Conservation (phyloP, 2,329 filamentous ascomycete species). For the Monosporascus sp. region DNA sequence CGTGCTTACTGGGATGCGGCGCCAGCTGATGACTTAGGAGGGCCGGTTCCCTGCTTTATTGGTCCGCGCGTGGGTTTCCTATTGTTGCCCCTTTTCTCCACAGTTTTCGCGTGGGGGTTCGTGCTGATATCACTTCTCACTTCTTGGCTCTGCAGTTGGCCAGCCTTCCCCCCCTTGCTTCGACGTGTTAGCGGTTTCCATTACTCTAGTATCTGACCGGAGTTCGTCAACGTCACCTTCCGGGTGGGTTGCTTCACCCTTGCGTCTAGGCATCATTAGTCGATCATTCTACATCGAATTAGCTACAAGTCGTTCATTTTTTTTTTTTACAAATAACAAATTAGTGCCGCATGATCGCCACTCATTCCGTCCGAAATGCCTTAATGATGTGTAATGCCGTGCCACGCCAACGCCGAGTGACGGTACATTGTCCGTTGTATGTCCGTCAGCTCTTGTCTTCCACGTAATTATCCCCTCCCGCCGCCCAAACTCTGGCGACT, state of each 20-base stretch:
- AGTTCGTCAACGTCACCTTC: slow-evolving; percentile 1
- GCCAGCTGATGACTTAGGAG: not conserved
- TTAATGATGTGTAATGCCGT: not conserved
- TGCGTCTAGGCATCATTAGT: slow-evolving; percentile 15
- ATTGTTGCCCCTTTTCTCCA: too few relatives aligned
- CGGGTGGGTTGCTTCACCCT: not conserved
- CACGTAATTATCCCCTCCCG: not conserved
- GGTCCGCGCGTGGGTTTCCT: too few relatives aligned
- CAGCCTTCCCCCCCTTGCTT: too few relatives aligned
- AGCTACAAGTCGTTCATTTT: slow-evolving; percentile 13
- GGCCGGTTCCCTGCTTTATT: too few relatives aligned
- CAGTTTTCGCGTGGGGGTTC: too few relatives aligned
- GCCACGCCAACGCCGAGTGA: not conserved
- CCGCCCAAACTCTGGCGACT: not conserved
- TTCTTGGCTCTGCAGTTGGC: too few relatives aligned
- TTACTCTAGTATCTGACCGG: not conserved
- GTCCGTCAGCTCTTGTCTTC: not conserved
- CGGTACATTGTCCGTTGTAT: not conserved
- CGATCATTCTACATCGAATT: slow-evolving; percentile 12
- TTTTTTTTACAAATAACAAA: slow-evolving; percentile 1
- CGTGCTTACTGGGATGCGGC: not conserved
- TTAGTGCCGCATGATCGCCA: not conserved
- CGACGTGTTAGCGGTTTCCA: not conserved
- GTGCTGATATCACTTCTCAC: too few relatives aligned
- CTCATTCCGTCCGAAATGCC: not conserved